Percentiles rank a stretch among this genome's conserved stretches.
These are phyloP conservation scores for Bremia lactucae DNA, from an alignment of 352 stramenopile species.

Conservation along the genomic window DNA sequence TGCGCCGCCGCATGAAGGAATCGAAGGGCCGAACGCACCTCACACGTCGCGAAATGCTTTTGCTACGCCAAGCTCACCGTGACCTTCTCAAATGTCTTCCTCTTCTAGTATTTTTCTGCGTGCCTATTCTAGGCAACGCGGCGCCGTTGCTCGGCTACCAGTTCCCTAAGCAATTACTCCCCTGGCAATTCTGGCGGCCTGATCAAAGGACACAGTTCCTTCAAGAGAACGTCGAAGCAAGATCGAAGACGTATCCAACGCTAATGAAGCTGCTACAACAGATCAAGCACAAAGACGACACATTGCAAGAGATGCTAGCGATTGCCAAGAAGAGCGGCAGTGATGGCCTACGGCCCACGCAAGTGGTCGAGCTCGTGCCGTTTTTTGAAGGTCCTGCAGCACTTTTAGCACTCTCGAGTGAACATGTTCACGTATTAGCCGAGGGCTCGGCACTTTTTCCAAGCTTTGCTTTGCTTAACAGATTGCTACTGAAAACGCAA, in stretches of 20 bases:
- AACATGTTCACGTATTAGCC: slow-evolving; percentile 47
- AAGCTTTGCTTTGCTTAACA: slow-evolving; percentile 41
- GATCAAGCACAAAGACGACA: slow-evolving; percentile 50
- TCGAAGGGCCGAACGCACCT: slow-evolving; percentile 20
- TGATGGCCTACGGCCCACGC: slow-evolving; percentile 30
- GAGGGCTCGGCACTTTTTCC: slow-evolving; percentile 44
- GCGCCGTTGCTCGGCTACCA: slow-evolving; percentile 72
- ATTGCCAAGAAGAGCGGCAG: slow-evolving; percentile 5
- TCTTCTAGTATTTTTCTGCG: slow-evolving; percentile 58
- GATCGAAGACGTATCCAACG: slow-evolving; percentile 48
- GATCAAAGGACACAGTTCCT: slow-evolving; percentile 82
- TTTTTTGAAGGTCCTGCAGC: slow-evolving; percentile 58
- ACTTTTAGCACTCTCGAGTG: slow-evolving; percentile 28
- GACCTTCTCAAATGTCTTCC: slow-evolving; percentile 81
- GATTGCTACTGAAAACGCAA: slow-evolving; percentile 26
- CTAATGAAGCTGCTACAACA: slow-evolving; percentile 45
- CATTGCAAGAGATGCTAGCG: slow-evolving; percentile 37
- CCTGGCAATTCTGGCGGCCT: slow-evolving; percentile 80
- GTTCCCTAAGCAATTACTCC: slow-evolving; percentile 75
- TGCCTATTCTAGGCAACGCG: slow-evolving; percentile 61
- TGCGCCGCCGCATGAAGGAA: slow-evolving; percentile 47
- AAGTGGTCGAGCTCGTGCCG: slow-evolving; percentile 45
- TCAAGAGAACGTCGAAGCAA: slow-evolving; percentile 39
- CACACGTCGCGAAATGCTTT: slow-evolving; percentile 64
- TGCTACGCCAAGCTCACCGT: slow-evolving; percentile 67